These are phyloP conservation scores for Reticulascus tulasneorum DNA, from an alignment of 2,329 filamentous ascomycete genomes.

Conservation along the genomic window DNA sequence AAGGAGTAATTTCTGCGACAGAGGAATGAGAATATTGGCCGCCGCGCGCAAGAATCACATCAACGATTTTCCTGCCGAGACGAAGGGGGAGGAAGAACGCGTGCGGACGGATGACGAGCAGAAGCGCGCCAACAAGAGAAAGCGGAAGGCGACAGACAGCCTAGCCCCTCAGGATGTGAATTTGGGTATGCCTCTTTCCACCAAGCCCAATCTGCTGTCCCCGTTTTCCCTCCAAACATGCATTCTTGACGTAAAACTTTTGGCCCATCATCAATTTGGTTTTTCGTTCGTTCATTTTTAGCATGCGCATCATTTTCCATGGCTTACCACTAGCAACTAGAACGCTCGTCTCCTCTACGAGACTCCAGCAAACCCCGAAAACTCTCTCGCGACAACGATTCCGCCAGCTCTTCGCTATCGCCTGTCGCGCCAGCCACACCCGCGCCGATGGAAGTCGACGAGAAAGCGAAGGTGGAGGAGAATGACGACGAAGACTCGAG, in stretches of 20 bases:
- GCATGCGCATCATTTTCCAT: background rate
- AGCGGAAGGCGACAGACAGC: constrained; percentile 67
- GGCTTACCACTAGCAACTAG: constrained; percentile 28
- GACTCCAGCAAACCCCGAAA: constrained; percentile 49
- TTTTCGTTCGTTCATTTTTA: background rate
- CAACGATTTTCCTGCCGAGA: constrained; percentile 48
- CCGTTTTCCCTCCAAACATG: background rate
- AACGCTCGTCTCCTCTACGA: constrained; percentile 50
- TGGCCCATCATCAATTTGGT: background rate
- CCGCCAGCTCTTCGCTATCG: constrained; percentile 57
- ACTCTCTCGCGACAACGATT: constrained; percentile 48
- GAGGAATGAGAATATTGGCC: constrained; percentile 68
- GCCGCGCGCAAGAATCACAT: constrained; percentile 59
- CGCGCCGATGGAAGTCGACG: constrained; percentile 56
- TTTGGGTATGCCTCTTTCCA: constrained; percentile 19
- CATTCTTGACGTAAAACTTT: background rate
- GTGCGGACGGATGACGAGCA: constrained; percentile 43
- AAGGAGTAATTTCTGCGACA: constrained; percentile 65
- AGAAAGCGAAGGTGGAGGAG: constrained; percentile 34
- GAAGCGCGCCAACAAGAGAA: constrained; percentile 66
- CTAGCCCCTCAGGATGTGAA: constrained; percentile 51
- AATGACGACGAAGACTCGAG: constrained; percentile 46
- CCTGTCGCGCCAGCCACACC: constrained; percentile 49
- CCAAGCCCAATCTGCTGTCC: background rate
- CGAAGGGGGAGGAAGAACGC: constrained; percentile 42